Base-by-base conservation (phyloP, 2,329 filamentous ascomycete genomes). In the Aureobasidium sp. region DNA sequence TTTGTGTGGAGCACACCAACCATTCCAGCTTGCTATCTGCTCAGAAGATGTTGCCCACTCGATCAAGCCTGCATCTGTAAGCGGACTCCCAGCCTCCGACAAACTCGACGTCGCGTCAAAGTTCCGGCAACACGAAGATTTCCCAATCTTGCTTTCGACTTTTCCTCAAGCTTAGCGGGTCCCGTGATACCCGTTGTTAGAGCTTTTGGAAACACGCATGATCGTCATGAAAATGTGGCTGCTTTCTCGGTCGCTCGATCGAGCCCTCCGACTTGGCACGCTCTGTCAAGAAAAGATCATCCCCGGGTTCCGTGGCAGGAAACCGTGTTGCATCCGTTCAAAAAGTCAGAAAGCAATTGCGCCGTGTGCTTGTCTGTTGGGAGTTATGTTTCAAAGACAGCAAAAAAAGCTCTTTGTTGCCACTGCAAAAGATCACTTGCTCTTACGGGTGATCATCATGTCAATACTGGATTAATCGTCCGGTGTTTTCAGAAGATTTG, bases 111-210 rank as follows among this genome's bases (percentile, higher is more conserved):
- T 55, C 51, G 51, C 37, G 51, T 57, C 53, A 57, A 57, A 29
- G 53, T 57, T 57, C n/a, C 31, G 41, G 53, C 34, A 36, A 22
- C 17, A 27, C 57, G 36, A 39, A 45, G n/a, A 20, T 7, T 47
- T 41, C 29, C 14, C 17, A 17, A 56, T 53, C 48, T 25, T 53
- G 41, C 39, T 62, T 53, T 62, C 48, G 22, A 41, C 29, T 42
- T 36, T 20, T n/a, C n/a, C 20, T 36, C 37, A 55, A 52, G 59
- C 48, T 62, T 20, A 41, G 49, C 49, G 60, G 60, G 51, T 62
- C 60, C 51, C 60, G 60, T 49, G 51, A 62, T 62, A 62, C 60
- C 60, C 60, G 51, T 62, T 62, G 31, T 39, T 31, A 58, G 31
- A 48, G 20, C 60, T 25, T 53, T 29, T 39, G 25, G 34, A 37